Conservation (phyloP, 2,329 filamentous ascomycete species). For the Aspergillus japonicus region DNA sequence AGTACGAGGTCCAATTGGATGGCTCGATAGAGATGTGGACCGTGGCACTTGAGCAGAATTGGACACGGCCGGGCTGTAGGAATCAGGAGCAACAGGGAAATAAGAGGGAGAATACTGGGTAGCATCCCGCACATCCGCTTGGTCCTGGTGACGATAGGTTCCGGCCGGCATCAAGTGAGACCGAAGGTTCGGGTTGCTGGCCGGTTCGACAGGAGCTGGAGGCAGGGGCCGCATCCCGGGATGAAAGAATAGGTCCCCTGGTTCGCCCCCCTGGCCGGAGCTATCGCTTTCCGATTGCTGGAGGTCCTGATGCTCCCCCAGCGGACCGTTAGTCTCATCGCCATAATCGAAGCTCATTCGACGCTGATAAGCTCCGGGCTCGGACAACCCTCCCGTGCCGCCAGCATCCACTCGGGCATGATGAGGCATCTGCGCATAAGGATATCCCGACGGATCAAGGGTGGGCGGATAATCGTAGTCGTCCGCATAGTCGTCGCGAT, state of each 20-base stretch:
- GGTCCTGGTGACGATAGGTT: slow-evolving; percentile 57
- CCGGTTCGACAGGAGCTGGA: slow-evolving; percentile 60
- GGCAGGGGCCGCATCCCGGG: slow-evolving; percentile 70
- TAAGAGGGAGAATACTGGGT: slow-evolving; percentile 39
- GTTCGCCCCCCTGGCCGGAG: slow-evolving; percentile 69
- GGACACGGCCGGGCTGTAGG: slow-evolving; percentile 49
- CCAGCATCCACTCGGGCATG: slow-evolving; percentile 79
- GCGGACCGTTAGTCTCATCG: slow-evolving; percentile 72
- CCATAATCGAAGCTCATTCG: slow-evolving; percentile 90
- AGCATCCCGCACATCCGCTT: slow-evolving; percentile 39
- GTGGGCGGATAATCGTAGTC: slow-evolving; percentile 38
- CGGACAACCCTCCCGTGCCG: slow-evolving; percentile 83
- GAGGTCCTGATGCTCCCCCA: slow-evolving; percentile 51
- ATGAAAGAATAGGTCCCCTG: slow-evolving; percentile 91
- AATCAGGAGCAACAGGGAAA: slow-evolving; percentile 49
- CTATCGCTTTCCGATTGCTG: slow-evolving; percentile 60
- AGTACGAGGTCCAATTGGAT: slow-evolving; percentile 75
- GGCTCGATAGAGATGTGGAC: slow-evolving; percentile 79
- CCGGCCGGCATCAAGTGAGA: slow-evolving; percentile 54
- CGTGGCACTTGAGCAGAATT: slow-evolving; percentile 57
- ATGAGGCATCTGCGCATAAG: slow-evolving; percentile 55
- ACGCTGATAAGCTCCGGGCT: slow-evolving; percentile 63
- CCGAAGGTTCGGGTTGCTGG: slow-evolving; percentile 45
- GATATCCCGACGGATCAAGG: slow-evolving; percentile 56
- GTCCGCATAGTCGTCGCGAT: slow-evolving; percentile 29